Conservation (phyloP, 2,329 filamentous ascomycete genomes). For the Setomelanomma holmii region DNA sequence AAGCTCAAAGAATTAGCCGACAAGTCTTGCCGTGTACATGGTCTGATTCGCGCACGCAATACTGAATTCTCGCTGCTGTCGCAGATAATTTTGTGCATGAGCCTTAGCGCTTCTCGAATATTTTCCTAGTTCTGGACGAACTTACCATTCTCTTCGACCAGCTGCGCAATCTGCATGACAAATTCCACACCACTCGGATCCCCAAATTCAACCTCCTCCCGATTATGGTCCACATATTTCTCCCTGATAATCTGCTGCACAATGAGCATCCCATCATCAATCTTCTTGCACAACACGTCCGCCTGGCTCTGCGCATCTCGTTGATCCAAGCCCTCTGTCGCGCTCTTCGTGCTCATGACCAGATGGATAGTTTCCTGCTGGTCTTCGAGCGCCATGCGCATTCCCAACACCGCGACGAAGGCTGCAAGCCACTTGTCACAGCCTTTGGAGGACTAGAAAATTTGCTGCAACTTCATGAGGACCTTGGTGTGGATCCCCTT, state of each 20-base stretch:
- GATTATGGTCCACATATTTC: constrained; percentile 53
- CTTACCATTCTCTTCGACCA: constrained; percentile 54
- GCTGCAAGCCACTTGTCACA: constrained; percentile 55
- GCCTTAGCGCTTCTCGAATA: constrained; percentile 17
- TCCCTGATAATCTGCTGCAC: constrained; percentile 55
- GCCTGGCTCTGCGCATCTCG: constrained; percentile 44
- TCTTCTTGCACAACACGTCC: constrained; percentile 51
- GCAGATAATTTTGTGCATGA: constrained; percentile 47
- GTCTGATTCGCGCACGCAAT: constrained; percentile 49
- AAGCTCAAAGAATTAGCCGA: constrained; percentile 53
- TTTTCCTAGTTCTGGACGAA: not conserved
- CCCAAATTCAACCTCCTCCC: constrained; percentile 46
- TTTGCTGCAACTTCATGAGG: constrained; percentile 56
- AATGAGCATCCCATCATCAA: constrained; percentile 55
- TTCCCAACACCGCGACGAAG: constrained; percentile 55
- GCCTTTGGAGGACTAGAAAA: constrained; percentile 53
- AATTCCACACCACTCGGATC: constrained; percentile 47
- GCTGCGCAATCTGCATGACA: constrained; percentile 43
- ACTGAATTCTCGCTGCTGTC: constrained; percentile 45
- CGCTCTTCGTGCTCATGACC: constrained; percentile 50
- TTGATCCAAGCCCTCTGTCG: constrained; percentile 35
- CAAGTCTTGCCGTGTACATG: constrained; percentile 52
- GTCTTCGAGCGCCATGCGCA: constrained; percentile 58
- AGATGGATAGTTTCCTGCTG: constrained; percentile 55
- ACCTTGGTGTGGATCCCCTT: constrained; percentile 50